Evolutionary conservation across 164 flowering plant genomes (phyloP).

Genomic region (Euptelea pleiosperma): DNA sequence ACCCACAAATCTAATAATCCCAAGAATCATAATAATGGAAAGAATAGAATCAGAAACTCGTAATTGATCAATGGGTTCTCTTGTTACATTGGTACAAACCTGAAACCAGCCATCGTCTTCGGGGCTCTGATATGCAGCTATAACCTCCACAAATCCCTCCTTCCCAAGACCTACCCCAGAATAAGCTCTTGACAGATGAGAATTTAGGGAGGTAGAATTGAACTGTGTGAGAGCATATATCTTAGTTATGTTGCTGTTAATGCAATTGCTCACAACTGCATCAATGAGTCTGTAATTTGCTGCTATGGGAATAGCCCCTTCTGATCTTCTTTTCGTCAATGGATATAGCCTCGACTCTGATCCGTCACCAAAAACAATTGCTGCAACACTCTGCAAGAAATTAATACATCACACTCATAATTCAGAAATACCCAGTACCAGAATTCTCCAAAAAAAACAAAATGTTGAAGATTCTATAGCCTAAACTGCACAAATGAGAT

Average conservation of each 20-base stretch:
- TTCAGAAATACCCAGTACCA: background rate
- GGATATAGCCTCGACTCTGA: conserved; percentile 62
- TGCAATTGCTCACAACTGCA: conserved; percentile 83
- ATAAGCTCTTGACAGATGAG: conserved; percentile 76
- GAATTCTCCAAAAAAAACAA: background rate
- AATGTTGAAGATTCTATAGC: no score
- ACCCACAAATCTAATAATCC: background rate
- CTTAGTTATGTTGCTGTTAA: conserved; percentile 68
- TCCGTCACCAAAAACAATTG: conserved; percentile 72
- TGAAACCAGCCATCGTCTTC: conserved; percentile 73
- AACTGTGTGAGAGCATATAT: conserved; percentile 83
- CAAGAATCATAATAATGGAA: no score
- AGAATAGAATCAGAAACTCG: no score
- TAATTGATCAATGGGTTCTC: no score
- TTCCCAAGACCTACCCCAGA: conserved; percentile 45
- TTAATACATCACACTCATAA: conserved; percentile 4
- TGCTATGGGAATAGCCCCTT: conserved; percentile 72
- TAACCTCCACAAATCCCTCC: conserved; percentile 70
- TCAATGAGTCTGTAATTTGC: conserved; percentile 84
- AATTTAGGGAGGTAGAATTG: conserved; percentile 87
- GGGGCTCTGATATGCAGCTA: conserved; percentile 79
- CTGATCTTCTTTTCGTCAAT: conserved; percentile 67
- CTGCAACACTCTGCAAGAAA: conserved; percentile 60
- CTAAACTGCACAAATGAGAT: background rate
- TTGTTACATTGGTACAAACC: conserved; percentile 23